A percentile compares a stretch with the other conserved stretches of the same genome.
Conservation (phyloP, 75 land plant genomes). For the Ceratopteris richardii region DNA sequence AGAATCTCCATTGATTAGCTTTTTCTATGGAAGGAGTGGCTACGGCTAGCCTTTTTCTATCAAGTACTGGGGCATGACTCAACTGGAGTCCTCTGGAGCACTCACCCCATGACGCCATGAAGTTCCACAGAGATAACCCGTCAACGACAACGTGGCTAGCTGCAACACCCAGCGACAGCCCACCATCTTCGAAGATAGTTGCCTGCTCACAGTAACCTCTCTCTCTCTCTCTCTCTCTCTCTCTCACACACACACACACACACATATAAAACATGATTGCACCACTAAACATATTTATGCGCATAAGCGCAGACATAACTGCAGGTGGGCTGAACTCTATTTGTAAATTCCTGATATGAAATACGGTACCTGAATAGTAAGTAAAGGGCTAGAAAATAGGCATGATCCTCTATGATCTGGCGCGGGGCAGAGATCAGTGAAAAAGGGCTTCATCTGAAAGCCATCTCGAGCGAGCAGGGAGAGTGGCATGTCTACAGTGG, state of each 20-base stretch:
- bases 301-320: too few species aligned
- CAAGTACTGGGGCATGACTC: not conserved
- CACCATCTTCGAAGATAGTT: slow-evolving; percentile 5
- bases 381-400: not conserved
- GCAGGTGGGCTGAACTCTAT: too few species aligned
- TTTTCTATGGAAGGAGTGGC: not conserved
- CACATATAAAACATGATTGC: too few species aligned
- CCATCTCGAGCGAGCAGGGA: not conserved
- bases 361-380: not conserved
- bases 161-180: slow-evolving; percentile 1
- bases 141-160: slow-evolving; percentile 3
- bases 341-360: too few species aligned
- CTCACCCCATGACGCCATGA: slow-evolving; percentile 11
- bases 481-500: not conserved
- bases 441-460: slow-evolving; percentile 3
- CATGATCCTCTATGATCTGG: not conserved
- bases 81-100: not conserved
- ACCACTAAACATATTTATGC: too few species aligned
- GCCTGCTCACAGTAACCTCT: not conserved
- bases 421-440: not conserved
- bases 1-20: not conserved
- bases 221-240: too few species aligned
- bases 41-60: not conserved
- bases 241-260: too few species aligned
- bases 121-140: not conserved